Base-by-base conservation (phyloP, 495 filamentous ascomycete genomes). In the Penicillium turbatum region DNA sequence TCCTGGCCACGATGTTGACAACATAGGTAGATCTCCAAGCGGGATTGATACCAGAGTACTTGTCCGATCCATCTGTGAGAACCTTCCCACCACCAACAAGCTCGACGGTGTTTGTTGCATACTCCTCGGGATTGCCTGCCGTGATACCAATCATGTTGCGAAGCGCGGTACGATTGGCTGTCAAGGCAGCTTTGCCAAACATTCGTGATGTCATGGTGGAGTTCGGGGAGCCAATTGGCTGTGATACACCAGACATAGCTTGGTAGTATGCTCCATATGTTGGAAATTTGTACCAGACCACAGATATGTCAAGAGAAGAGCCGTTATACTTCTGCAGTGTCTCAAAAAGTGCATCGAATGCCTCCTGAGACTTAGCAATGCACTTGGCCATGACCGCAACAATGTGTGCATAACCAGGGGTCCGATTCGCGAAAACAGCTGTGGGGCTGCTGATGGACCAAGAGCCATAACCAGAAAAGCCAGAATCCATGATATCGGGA, bases 11-110 rank as follows among this genome's bases (percentile, higher is more conserved):
- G n/a, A 68, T 60, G 34, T 67, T 56, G 55, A 76, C 63, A 26
- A 76, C 53, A 41, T 75, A 73, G 9, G 66, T 61, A 10, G 54
- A 65, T 16, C 75, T 59, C 75, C 77, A 80, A 11, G 74, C 73
- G 0, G 75, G 71, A 51, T 72, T 72, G 15, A 76, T 59, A 35
- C 66, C 65, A 3, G 72, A 73, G 51, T 56, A 61, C 13, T 50
- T 54, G 7, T 48, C 52, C 35, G 66, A 60, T 9, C 56, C 42
- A 29, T 51, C 27, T 3, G 48, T 39, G 3, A 69, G 56, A 5
- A 73, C 67, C 21, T 68, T 60, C 12, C 74, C 69, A 5, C 74
- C 76, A 26, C 69, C 67, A 21, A 73, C 65, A 16, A 76, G 57
- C 11, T 58, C 57, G 8, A 76, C 59, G 26, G 67, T 68, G 30